These are phyloP conservation scores for Alternaria sp. DNA, from an alignment of 2,329 filamentous ascomycete genomes.

Conservation along the genomic window DNA sequence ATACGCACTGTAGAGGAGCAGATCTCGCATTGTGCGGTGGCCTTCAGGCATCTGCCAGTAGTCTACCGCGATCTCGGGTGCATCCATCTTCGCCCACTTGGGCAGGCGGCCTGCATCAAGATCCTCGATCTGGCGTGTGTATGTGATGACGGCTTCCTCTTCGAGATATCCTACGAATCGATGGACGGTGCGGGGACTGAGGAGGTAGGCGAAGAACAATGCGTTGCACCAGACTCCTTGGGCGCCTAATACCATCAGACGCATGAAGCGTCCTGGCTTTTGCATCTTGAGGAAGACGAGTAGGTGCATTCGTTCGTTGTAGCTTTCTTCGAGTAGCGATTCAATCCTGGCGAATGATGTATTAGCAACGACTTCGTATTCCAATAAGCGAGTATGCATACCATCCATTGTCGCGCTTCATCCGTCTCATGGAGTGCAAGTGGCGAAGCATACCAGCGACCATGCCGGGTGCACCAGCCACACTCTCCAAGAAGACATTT, in stretches of 20 bases:
- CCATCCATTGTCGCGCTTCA: slow-evolving; percentile 94
- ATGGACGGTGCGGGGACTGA: slow-evolving; percentile 87
- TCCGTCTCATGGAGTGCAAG: slow-evolving; percentile 78
- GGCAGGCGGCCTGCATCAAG: slow-evolving; percentile 84
- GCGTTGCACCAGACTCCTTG: slow-evolving; percentile 85
- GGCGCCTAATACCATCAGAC: slow-evolving; percentile 74
- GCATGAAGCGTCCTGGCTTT: slow-evolving; percentile 87
- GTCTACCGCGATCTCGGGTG: slow-evolving; percentile 85
- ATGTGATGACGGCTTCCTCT: slow-evolving; percentile 95
- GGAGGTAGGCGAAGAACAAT: slow-evolving; percentile 86
- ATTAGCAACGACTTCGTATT: slow-evolving; percentile 9
- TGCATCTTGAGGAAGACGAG: slow-evolving; percentile 92
- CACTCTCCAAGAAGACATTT: slow-evolving; percentile 92
- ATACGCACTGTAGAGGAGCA: slow-evolving; percentile 81
- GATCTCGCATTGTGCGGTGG: slow-evolving; percentile 79
- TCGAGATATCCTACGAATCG: slow-evolving; percentile 97
- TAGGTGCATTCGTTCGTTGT: slow-evolving; percentile 93
- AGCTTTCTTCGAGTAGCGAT: slow-evolving; percentile 85
- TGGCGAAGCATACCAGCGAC: slow-evolving; percentile 94
- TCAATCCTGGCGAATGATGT: slow-evolving; percentile 71
- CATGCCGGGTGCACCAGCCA: slow-evolving; percentile 96
- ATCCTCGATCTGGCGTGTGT: slow-evolving; percentile 86
- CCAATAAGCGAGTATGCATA: slow-evolving; percentile 31
- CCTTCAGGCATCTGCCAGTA: slow-evolving; percentile 97
- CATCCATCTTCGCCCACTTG: slow-evolving; percentile 76